Evolutionary conservation across 768 basidiomycete species (phyloP), one percentile per base, ranked within the genome.

Genomic region (Lentinula raphanica): DNA sequence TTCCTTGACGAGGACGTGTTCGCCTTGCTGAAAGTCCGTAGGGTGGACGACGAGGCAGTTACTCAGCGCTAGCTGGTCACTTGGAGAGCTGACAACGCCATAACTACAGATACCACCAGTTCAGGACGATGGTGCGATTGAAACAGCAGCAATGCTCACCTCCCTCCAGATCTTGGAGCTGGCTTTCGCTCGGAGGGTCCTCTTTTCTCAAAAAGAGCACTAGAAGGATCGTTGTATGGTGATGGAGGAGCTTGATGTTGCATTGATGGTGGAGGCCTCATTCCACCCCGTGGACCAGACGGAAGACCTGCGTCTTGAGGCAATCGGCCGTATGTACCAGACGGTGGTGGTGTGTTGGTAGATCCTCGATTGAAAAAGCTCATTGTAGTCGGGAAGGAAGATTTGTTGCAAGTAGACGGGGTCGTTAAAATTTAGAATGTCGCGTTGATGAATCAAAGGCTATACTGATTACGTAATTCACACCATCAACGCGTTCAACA

Each of bases 11-110:
- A 88, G 71, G 39, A 93, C 87, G 69, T 93, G 92, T 51, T 85
- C 81, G 5, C 86, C 84, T 13, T 82, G 73, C 7, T 72, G 71
- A 66, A 95, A 95, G 71, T 97, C 93, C 4, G 77, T 74, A 1
- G 88, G 84, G 69, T 90, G 76, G 28, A 92, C 91, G 44, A 95
- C 82, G 15, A 96, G 68, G 63, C 91, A 86, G 69, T 95, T 96
- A 17, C 84, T 80, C 59, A 93, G 75, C 0, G 93, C 94, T 25
- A 93, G 79, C 1, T 79, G 71, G 50, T 86, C 82, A 58, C 77
- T 84, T 0, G 91, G 88, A 56, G 82, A 79, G 17, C 74, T 69
- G 3, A 81, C 82, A 54, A 93, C 85, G 27, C 66, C 69, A 63
- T 77, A 89, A 49, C 83, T 86, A 32, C 4, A 19, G 17, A 48